Percentiles rank a stretch among this genome's conserved stretches.
phyloP scores from a whole-genome alignment of 768 basidiomycete genomes.

The Mycena vitilis region DNA sequence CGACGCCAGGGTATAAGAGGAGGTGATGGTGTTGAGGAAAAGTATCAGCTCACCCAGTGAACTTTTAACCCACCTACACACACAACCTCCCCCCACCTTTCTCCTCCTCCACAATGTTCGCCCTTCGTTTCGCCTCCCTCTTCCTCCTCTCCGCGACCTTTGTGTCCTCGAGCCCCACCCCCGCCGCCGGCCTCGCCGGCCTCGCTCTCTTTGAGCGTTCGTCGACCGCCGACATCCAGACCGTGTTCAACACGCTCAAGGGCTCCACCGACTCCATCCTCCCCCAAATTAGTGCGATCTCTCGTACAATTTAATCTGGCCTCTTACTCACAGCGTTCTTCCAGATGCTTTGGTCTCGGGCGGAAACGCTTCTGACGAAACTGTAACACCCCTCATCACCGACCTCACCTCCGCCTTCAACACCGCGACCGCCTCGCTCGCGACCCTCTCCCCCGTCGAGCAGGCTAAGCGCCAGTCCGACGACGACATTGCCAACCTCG shows the following conservation, averaged over 20 bases:
- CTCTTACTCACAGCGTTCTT: neutral
- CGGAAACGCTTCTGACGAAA: constrained; percentile 36
- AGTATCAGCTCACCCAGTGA: constrained; percentile 14
- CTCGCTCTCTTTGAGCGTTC: constrained; percentile 16
- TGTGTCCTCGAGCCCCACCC: constrained; percentile 26
- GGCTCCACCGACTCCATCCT: constrained; percentile 36
- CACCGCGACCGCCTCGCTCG: constrained; percentile 38
- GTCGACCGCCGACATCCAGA: constrained; percentile 37
- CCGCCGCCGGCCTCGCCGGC: constrained; percentile 18
- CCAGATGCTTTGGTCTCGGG: constrained; percentile 27
- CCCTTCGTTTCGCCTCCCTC: constrained; percentile 29
- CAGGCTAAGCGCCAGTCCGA: constrained; percentile 40
- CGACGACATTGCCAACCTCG: constrained; percentile 41
- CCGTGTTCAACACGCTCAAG: constrained; percentile 38
- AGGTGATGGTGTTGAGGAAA: neutral
- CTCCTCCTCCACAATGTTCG: constrained; percentile 30
- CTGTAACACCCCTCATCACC: constrained; percentile 39
- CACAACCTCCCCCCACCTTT: neutral
- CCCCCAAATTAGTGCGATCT: constrained; percentile 37
- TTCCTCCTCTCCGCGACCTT: constrained; percentile 29
- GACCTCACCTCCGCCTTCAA: constrained; percentile 39
- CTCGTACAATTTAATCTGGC: neutral
- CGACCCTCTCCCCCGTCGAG: constrained; percentile 27
- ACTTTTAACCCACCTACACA: neutral
- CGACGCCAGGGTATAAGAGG: neutral